Evolutionary conservation across 225 moss, liverwort and hornwort genomes (phyloP).

Genomic region (Thuidium tamariscinum): DNA sequence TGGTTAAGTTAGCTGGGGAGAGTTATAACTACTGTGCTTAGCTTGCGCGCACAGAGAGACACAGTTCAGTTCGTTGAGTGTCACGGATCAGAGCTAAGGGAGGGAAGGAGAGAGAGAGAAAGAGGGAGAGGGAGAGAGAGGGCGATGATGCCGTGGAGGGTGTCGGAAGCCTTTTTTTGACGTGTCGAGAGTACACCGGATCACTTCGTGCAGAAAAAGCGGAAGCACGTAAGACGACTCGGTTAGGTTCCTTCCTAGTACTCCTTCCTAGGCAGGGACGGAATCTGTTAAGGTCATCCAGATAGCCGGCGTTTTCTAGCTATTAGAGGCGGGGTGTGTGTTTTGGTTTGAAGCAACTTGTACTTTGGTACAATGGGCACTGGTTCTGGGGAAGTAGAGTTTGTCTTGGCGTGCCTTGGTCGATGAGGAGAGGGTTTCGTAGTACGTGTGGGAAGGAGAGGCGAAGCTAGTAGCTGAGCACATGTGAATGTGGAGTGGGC

Average conservation of each 20-base stretch:
- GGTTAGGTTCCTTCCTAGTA: not conserved
- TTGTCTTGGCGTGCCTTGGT: not conserved
- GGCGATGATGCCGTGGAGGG: not conserved
- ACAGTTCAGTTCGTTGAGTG: not conserved
- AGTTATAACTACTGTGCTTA: not conserved
- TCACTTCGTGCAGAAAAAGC: not conserved
- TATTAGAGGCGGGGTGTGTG: not conserved
- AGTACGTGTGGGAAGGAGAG: not conserved
- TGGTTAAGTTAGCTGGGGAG: not conserved
- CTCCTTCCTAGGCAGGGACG: not conserved
- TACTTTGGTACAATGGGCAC: not conserved
- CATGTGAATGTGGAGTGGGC: not conserved
- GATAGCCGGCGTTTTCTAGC: not conserved
- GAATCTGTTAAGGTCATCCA: not conserved
- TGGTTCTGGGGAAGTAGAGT: not conserved
- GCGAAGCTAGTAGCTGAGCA: not conserved
- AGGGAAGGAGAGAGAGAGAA: too few relatives aligned
- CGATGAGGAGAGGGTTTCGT: not conserved
- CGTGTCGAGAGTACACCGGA: constrained; percentile 17
- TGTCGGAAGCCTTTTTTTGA: constrained; percentile 22
- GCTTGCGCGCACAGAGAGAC: not conserved
- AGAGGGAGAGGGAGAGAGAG: not conserved
- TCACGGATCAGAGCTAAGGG: not conserved
- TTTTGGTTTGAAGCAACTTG: not conserved
- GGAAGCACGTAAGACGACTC: constrained; percentile 2